Conservation (phyloP, 2,329 filamentous ascomycete genomes). For the Juglanconis juglandina region DNA sequence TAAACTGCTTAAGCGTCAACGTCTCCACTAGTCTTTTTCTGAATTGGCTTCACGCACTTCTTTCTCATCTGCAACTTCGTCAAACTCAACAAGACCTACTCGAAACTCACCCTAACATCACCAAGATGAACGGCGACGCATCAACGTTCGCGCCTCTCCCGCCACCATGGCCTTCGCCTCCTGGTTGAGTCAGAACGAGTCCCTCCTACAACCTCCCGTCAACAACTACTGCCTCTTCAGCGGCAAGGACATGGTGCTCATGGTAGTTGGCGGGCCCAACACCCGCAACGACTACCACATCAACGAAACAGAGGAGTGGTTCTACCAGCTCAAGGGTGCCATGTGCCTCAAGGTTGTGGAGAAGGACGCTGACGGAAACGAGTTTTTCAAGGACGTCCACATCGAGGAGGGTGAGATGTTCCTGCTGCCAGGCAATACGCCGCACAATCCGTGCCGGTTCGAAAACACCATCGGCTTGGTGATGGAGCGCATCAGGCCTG, state of each 20-base stretch:
- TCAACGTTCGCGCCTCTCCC: conserved; percentile 16
- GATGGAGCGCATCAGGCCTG: conserved; percentile 21
- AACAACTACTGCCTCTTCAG: conserved; percentile 24
- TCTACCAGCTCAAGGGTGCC: conserved; percentile 24
- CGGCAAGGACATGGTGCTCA: conserved; percentile 21
- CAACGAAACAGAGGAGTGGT: conserved; percentile 24
- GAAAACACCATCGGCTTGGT: conserved; percentile 21
- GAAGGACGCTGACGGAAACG: conserved; percentile 10
- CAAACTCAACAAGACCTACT: neutral
- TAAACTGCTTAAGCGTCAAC: neutral
- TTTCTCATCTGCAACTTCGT: neutral
- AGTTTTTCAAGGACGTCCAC: conserved; percentile 17
- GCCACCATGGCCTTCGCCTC: conserved; percentile 21
- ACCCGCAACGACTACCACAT: conserved; percentile 23
- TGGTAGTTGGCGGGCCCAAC: conserved; percentile 24
- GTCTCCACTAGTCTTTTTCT: neutral
- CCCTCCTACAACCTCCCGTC: conserved; percentile 21
- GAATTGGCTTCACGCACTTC: neutral
- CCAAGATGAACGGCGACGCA: conserved; percentile 7
- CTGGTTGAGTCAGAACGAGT: conserved; percentile 18
- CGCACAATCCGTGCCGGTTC: conserved; percentile 23
- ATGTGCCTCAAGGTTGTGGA: conserved; percentile 21
- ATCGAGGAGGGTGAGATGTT: conserved; percentile 22
- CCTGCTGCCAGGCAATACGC: conserved; percentile 20
- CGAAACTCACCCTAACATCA: neutral